A percentile compares a stretch with the other conserved stretches of the same genome.
Conservation (phyloP, 2,329 filamentous ascomycete genomes). For the Alternaria conjuncta region DNA sequence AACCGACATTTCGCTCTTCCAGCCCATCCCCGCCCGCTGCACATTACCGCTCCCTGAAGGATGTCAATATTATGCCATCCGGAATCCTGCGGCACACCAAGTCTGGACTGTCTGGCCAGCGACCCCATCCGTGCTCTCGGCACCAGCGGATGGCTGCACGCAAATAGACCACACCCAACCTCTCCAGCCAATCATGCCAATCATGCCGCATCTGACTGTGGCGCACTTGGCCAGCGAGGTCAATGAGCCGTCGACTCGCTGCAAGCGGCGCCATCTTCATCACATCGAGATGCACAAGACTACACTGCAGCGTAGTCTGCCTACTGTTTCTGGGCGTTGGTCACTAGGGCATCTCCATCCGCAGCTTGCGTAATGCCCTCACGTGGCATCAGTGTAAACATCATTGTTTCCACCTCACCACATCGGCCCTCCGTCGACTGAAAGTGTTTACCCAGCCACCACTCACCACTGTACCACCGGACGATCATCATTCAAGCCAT, state of each 20-base stretch:
- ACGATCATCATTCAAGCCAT: background rate
- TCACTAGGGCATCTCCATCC: background rate
- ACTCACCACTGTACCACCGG: background rate
- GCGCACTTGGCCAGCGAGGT: background rate
- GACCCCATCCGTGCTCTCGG: conserved; percentile 23
- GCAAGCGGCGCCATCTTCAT: background rate
- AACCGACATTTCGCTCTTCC: background rate
- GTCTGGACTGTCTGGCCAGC: conserved; percentile 11
- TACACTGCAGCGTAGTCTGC: background rate
- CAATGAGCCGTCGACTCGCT: conserved; percentile 5
- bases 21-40: background rate
- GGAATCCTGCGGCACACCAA: conserved; percentile 11
- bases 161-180: conserved; percentile 6
- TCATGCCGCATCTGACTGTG: background rate
- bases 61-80: conserved; percentile 9
- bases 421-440: background rate
- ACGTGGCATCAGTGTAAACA: background rate
- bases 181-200: conserved; percentile 11
- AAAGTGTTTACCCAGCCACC: background rate
- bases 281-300: background rate
- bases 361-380: conserved; percentile 1
- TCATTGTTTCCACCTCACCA: background rate
- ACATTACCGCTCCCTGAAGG: background rate
- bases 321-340: background rate
- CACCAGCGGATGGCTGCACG: conserved; percentile 8